Percentiles rank a stretch among this genome's conserved stretches.
Conservation (phyloP, 2,329 filamentous ascomycete genomes). For the Macrophomina phaseolina region DNA sequence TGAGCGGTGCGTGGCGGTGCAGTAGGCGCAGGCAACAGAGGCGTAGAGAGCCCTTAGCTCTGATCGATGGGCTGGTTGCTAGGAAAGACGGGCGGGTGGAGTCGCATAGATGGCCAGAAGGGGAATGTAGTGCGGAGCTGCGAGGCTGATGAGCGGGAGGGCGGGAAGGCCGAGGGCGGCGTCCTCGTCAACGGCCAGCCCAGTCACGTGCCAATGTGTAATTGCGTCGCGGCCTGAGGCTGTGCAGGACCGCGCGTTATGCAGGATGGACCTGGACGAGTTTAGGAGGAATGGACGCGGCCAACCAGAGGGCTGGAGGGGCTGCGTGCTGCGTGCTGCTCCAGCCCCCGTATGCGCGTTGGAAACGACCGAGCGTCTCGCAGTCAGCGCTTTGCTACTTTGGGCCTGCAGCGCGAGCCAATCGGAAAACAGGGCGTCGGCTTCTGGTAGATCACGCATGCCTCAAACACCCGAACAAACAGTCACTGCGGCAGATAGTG, state of each 20-base stretch:
- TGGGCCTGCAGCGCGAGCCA: neutral
- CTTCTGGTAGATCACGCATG: neutral
- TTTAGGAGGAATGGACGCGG: too few relatives aligned
- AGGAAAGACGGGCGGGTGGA: neutral
- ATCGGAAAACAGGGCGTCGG: neutral
- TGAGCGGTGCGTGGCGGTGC: conserved; percentile 8
- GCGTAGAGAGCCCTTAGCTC: too few relatives aligned
- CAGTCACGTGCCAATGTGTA: neutral
- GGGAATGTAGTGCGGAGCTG: conserved; percentile 21
- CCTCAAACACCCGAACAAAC: neutral
- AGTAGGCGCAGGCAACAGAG: neutral
- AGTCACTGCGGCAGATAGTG: neutral
- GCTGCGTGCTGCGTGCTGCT: neutral
- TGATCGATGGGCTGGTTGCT: neutral
- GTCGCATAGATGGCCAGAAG: conserved; percentile 24
- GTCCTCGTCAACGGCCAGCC: neutral
- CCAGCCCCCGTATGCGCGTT: too few relatives aligned
- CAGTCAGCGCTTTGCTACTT: too few relatives aligned
- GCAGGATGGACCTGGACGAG: neutral
- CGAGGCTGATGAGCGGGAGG: neutral
- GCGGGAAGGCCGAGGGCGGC: neutral
- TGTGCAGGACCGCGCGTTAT: neutral
- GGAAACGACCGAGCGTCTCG: neutral
- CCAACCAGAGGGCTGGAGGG: too few relatives aligned
- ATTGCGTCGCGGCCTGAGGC: neutral